phyloP scores from a whole-genome alignment of 2,329 filamentous ascomycete genomes.

The Claviceps sp. region DNA sequence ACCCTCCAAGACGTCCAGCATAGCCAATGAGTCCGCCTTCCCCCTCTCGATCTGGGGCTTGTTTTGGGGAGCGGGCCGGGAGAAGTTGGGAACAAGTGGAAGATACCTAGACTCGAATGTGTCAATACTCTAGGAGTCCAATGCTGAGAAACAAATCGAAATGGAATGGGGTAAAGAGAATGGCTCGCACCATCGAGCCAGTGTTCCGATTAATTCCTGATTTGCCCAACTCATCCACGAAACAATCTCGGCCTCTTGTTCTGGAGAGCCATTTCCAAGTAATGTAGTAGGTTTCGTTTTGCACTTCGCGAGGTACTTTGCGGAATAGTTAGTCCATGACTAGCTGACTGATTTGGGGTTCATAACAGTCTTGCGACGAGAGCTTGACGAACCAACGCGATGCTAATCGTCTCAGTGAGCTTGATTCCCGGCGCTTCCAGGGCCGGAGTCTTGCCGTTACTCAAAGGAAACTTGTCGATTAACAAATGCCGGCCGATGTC shows the following conservation, averaged over 20 bases:
- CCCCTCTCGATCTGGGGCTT: background rate
- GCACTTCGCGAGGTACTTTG: background rate
- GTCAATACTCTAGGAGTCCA: background rate
- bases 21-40: background rate
- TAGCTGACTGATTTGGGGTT: background rate
- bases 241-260: constrained; percentile 1
- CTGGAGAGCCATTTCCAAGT: background rate
- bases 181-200: background rate
- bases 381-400: background rate
- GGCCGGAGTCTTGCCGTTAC: constrained; percentile 1
- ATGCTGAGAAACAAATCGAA: background rate
- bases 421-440: background rate
- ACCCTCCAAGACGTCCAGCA: background rate
- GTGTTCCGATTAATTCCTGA: background rate
- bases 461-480: background rate
- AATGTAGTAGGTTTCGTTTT: background rate
- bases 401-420: background rate
- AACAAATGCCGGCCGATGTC: background rate
- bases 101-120: background rate
- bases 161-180: background rate
- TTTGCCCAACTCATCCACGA: constrained; percentile 3
- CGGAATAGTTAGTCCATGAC: background rate
- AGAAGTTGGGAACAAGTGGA: background rate
- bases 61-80: background rate
- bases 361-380: too few species aligned